Evolutionary conservation across 352 stramenopile genomes (phyloP).

Genomic region (Globisporangium middletonii): DNA sequence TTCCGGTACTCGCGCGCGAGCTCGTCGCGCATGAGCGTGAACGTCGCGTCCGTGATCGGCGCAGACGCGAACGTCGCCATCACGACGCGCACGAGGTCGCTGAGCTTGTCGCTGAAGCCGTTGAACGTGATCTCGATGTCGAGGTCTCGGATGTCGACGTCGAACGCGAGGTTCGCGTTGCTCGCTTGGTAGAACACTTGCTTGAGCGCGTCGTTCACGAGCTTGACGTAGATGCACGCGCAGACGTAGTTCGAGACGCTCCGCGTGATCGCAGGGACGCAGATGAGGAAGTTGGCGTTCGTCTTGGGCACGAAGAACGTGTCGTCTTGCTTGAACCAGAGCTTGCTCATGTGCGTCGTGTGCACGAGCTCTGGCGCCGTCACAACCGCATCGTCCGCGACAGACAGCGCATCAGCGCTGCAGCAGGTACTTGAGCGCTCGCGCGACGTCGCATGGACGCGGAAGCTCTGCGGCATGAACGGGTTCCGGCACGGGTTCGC

Average conservation of each 20-base stretch:
- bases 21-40: conserved; percentile 48
- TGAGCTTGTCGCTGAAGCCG: conserved; percentile 70
- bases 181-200: conserved; percentile 58
- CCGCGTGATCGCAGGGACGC: conserved; percentile 36
- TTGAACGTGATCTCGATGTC: conserved; percentile 61
- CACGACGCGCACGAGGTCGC: conserved; percentile 41
- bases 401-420: conserved; percentile 1
- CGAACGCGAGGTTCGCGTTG: conserved; percentile 47
- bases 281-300: conserved; percentile 62
- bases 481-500: conserved; percentile 33
- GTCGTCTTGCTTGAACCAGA: conserved; percentile 73
- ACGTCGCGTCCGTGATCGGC: conserved; percentile 25
- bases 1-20: conserved; percentile 68
- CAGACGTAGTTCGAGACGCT: conserved; percentile 45
- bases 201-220: conserved; percentile 65
- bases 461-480: conserved; percentile 66
- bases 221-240: conserved; percentile 55
- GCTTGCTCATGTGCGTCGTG: conserved; percentile 33
- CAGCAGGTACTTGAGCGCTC: too few species aligned
- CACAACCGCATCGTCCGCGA: background rate
- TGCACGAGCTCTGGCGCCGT: conserved; percentile 28
- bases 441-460: conserved; percentile 21
- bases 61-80: conserved; percentile 33
- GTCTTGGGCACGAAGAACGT: conserved; percentile 63
- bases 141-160: conserved; percentile 50